These are phyloP conservation scores for Amoebophrya sp. DNA, from an alignment of 169 alveolate species.

Conservation along the genomic window DNA sequence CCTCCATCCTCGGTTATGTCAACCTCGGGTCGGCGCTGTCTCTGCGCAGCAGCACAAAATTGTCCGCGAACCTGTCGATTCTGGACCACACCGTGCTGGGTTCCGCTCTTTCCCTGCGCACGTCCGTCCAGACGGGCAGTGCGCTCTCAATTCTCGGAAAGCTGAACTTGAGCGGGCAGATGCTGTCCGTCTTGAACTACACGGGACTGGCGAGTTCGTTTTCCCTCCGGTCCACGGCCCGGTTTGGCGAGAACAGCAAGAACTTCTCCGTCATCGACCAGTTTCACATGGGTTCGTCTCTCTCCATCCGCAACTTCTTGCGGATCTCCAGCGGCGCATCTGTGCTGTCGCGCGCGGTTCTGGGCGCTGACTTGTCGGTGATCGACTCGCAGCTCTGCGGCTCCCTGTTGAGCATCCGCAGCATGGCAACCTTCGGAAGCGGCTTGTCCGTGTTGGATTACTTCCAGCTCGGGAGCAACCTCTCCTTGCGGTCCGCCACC, in stretches of 20 bases:
- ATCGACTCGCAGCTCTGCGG: background rate
- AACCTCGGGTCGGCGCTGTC: background rate
- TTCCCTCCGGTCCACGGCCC: background rate
- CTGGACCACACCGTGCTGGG: background rate
- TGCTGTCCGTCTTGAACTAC: background rate
- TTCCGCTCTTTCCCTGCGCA: background rate
- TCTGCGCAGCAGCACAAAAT: background rate
- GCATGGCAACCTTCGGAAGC: background rate
- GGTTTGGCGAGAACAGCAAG: conserved; percentile 13
- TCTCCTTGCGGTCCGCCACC: conserved; percentile 21
- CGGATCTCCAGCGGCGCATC: background rate
- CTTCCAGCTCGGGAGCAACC: background rate
- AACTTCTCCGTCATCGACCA: conserved; percentile 14
- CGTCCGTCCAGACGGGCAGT: background rate
- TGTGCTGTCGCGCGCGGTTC: background rate
- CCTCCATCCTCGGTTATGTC: background rate
- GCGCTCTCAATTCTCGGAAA: background rate
- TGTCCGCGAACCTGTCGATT: background rate
- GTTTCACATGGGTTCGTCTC: background rate
- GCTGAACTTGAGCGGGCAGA: background rate
- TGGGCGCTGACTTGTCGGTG: background rate
- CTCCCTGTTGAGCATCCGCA: background rate
- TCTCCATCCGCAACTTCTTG: background rate
- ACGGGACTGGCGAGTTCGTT: background rate
- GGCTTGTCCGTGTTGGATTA: background rate